A percentile compares a stretch with the other conserved stretches of the same genome.
Conservation (phyloP, 163 green algal genomes). For the Volvox carteri region DNA sequence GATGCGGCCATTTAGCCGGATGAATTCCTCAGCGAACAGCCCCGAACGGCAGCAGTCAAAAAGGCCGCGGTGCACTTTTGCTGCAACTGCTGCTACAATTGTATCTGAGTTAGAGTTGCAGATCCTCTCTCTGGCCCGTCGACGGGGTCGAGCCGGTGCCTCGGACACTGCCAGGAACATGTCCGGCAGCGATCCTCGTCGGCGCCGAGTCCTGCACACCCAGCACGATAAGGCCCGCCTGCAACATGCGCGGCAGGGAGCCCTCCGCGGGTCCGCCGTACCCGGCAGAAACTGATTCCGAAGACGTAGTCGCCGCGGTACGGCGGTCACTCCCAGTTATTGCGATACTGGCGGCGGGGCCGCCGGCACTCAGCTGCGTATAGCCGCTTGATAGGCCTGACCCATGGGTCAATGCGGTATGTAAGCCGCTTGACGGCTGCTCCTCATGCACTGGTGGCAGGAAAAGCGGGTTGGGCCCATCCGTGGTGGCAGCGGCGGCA, state of each 20-base stretch:
- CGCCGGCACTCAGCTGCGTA: not conserved
- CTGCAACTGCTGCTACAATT: too few relatives aligned
- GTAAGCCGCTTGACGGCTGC: not conserved
- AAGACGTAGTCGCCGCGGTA: not conserved
- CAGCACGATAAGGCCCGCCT: slow-evolving; percentile 20
- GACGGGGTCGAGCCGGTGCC: too few relatives aligned
- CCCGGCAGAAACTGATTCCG: not conserved
- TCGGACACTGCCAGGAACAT: not conserved
- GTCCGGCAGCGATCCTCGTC: not conserved
- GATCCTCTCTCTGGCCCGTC: too few relatives aligned
- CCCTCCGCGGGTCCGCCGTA: not conserved
- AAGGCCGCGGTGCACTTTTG: too few relatives aligned
- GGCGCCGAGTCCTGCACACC: not conserved
- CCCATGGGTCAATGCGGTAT: not conserved
- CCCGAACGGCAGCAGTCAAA: too few relatives aligned
- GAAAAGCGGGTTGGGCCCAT: not conserved
- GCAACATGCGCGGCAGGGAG: slow-evolving; percentile 12
- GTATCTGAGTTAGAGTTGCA: too few relatives aligned
- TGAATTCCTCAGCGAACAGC: too few relatives aligned
- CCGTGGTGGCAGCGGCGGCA: not conserved
- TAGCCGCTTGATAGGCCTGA: not conserved
- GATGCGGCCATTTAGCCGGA: too few relatives aligned
- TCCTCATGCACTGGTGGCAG: slow-evolving; percentile 22
- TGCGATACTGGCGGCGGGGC: not conserved
- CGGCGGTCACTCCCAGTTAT: not conserved